A percentile compares a stretch with the other conserved stretches of the same genome.
phyloP scores from a whole-genome alignment of 371 early-diverging fungal species.

The Actinomortierella wolfii region DNA sequence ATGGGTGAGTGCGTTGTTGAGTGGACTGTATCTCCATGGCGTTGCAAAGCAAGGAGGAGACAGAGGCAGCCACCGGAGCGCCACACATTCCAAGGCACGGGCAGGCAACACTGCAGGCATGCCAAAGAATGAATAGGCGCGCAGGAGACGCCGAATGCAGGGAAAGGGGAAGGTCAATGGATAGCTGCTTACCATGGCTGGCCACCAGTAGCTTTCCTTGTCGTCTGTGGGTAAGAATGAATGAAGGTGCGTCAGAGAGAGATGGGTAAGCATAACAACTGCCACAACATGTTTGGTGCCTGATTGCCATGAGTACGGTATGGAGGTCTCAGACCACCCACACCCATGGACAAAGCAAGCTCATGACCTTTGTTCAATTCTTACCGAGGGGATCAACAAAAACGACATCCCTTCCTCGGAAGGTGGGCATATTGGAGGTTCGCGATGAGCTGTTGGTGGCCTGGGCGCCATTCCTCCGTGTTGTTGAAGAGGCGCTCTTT shows the following conservation, averaged over 20 bases:
- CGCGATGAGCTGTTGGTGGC: too few relatives aligned
- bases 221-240: constrained; percentile 19
- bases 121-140: too few relatives aligned
- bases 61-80: too few relatives aligned
- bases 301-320: background rate
- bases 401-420: constrained; percentile 58
- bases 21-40: too few relatives aligned
- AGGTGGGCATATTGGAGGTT: constrained; percentile 11
- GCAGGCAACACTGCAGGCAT: too few relatives aligned
- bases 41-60: too few relatives aligned
- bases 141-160: background rate
- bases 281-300: background rate
- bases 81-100: too few relatives aligned
- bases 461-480: too few relatives aligned
- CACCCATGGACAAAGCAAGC: background rate
- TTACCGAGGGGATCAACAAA: constrained; percentile 60
- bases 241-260: background rate
- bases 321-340: background rate
- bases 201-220: constrained; percentile 46
- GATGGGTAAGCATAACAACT: background rate
- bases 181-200: constrained; percentile 38
- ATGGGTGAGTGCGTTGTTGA: too few relatives aligned
- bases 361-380: too few relatives aligned
- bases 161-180: constrained; percentile 1
- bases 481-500: too few relatives aligned